Conservation (phyloP, 768 basidiomycete genomes). For the Steccherinum ochraceum region DNA sequence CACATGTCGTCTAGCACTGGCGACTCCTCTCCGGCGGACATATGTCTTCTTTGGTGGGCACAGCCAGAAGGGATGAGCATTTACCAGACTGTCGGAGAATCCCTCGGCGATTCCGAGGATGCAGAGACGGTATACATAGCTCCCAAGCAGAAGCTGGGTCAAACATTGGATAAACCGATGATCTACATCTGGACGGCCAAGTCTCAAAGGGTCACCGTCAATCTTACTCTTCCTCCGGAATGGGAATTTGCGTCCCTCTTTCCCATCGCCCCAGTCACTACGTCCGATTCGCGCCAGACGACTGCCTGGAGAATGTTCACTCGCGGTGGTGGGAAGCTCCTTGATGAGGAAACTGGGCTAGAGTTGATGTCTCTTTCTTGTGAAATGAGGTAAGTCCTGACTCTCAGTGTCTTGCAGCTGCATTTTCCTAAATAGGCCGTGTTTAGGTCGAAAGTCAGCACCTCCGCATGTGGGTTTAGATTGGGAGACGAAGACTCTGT, state of each 20-base stretch:
- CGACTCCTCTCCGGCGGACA: neutral
- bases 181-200: neutral
- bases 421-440: too few relatives aligned
- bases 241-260: neutral
- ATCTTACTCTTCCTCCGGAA: neutral
- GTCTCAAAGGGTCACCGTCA: neutral
- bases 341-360: neutral
- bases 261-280: too few relatives aligned
- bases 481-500: neutral
- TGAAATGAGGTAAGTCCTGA: neutral
- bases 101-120: neutral
- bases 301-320: too few relatives aligned
- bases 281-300: too few relatives aligned
- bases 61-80: neutral
- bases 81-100: neutral
- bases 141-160: neutral
- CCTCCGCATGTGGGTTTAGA: too few relatives aligned
- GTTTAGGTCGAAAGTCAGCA: too few relatives aligned
- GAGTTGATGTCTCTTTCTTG: neutral
- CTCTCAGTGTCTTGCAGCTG: too few relatives aligned
- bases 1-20: neutral
- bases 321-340: neutral
- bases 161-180: neutral
- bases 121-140: neutral
- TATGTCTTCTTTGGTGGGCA: neutral